A percentile compares a stretch with the other conserved stretches of the same genome.
Conservation (phyloP, 2,329 filamentous ascomycete species). For the Phyllosticta capitalensis region DNA sequence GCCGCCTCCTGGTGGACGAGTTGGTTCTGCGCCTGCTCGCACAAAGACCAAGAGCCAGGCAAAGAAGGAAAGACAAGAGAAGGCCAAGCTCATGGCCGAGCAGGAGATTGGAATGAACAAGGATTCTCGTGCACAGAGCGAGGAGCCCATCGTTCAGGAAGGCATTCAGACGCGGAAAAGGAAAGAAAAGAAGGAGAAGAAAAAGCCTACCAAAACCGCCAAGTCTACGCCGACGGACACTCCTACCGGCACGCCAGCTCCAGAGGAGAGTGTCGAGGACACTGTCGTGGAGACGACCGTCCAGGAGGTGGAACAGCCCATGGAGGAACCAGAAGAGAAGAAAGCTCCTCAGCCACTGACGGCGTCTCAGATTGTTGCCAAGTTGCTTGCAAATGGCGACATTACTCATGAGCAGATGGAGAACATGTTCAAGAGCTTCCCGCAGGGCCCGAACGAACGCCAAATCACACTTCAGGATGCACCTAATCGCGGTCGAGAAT, state of each 20-base stretch:
- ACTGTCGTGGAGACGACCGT: slow-evolving; percentile 9
- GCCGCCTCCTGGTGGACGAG: slow-evolving; percentile 46
- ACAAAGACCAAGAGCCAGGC: slow-evolving; percentile 68
- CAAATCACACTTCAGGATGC: slow-evolving; percentile 22
- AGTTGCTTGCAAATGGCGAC: slow-evolving; percentile 30
- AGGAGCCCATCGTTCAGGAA: slow-evolving; percentile 40
- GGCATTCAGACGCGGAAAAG: slow-evolving; percentile 74
- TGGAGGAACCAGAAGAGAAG: slow-evolving; percentile 16
- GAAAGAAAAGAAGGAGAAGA: slow-evolving; percentile 60
- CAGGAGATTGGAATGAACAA: slow-evolving; percentile 32
- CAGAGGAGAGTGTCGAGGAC: neutral
- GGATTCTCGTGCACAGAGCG: slow-evolving; percentile 15
- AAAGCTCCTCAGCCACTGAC: slow-evolving; percentile 22
- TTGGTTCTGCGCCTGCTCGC: slow-evolving; percentile 60
- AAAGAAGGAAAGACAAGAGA: slow-evolving; percentile 61
- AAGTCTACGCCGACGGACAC: slow-evolving; percentile 4
- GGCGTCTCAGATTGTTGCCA: slow-evolving; percentile 29
- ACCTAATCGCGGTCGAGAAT: slow-evolving; percentile 23
- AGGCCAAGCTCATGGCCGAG: slow-evolving; percentile 53
- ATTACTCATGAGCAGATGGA: slow-evolving; percentile 15
- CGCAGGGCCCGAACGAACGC: slow-evolving; percentile 17
- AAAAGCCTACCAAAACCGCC: neutral
- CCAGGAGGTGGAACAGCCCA: slow-evolving; percentile 15
- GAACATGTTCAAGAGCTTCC: slow-evolving; percentile 7
- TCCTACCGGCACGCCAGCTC: neutral